Evolutionary conservation across 169 alveolate genomes (phyloP), one percentile per base, ranked within the genome.

Genomic region (Pseudocohnilembus persalinus): DNA sequence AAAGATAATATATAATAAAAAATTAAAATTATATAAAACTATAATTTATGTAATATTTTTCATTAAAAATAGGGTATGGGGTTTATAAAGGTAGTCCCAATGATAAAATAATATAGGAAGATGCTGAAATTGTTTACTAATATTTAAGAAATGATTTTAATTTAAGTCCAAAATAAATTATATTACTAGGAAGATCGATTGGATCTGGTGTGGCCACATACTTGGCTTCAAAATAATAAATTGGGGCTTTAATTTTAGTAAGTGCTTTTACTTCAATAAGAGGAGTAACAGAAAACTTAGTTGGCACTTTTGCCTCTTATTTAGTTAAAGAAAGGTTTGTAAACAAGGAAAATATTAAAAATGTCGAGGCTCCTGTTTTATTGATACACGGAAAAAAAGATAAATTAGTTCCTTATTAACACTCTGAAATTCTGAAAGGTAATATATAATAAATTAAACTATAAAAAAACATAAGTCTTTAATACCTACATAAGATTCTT

Each of bases 171-270:
- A 74, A 68, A 63, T 77, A 88, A 31, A 93, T 93, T 11, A 81
- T 91, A 29, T 34, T 93, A 0, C 91, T 90, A 84, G 96, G 96
- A 16, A 82, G 96, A 65, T 88, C 94, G 15, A 73, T 93, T 0
- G 96, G 96, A 26, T 82, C 94, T 63, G 93, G 95, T 0, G 94
- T 94, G 24, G 95, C 96, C 1, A 87, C 91, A 16, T 88, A 90
- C 64, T 79, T 93, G 64, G 95, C 92, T 64, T 90, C 94, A 0
- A 83, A 89, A 24, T 88, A 85, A 35, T 82, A 90, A 72, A 90
- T 93, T 29, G 89, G 93, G 73, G 77, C 91, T 29, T 76, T 94
- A 73, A 82, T 92, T 20, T 82, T 94, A 72, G 83, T 94, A 89
- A 87, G 94, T 30, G 93, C 97, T 0, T 92, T 87, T 80, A 86